Evolutionary conservation across 1,284 basidiomycete genomes (phyloP).

Genomic region (Marasmius sp.): DNA sequence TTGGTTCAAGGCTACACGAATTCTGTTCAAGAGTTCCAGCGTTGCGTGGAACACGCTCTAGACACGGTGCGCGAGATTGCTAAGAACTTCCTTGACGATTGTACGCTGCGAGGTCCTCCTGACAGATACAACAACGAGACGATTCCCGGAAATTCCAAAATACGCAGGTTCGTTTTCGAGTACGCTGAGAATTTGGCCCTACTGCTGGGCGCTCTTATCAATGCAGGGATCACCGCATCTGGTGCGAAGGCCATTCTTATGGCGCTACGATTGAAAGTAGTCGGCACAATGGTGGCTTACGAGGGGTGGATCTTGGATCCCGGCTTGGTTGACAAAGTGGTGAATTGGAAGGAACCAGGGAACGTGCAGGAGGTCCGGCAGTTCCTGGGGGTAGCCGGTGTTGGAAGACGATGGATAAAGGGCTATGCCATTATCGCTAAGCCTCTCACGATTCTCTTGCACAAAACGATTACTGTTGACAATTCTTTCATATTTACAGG

Average conservation of each 20-base stretch:
- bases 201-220: constrained; percentile 21
- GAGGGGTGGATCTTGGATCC: constrained; percentile 30
- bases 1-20: constrained; percentile 31
- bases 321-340: constrained; percentile 26
- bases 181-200: constrained; percentile 20
- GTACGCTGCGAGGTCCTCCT: constrained; percentile 23
- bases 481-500: constrained; percentile 19
- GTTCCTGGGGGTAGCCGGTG: constrained; percentile 32
- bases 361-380: constrained; percentile 28
- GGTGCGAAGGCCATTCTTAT: constrained; percentile 26
- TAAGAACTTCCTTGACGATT: constrained; percentile 22
- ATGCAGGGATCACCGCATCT: constrained; percentile 28
- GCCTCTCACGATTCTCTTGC: constrained; percentile 26
- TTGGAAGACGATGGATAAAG: constrained; percentile 29
- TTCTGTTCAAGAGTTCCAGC: constrained; percentile 26
- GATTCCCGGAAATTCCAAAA: constrained; percentile 12
- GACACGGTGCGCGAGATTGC: constrained; percentile 13
- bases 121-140: constrained; percentile 20
- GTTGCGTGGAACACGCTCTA: constrained; percentile 21
- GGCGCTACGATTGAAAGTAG: constrained; percentile 22
- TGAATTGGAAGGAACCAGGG: constrained; percentile 27
- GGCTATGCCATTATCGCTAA: constrained; percentile 29
- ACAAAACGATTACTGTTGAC: constrained; percentile 1
- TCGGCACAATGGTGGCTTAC: constrained; percentile 25
- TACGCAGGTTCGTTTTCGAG: constrained; percentile 24